Base-by-base conservation (phyloP, 169 alveolate species). In the Cryptosporidium parvum region DNA sequence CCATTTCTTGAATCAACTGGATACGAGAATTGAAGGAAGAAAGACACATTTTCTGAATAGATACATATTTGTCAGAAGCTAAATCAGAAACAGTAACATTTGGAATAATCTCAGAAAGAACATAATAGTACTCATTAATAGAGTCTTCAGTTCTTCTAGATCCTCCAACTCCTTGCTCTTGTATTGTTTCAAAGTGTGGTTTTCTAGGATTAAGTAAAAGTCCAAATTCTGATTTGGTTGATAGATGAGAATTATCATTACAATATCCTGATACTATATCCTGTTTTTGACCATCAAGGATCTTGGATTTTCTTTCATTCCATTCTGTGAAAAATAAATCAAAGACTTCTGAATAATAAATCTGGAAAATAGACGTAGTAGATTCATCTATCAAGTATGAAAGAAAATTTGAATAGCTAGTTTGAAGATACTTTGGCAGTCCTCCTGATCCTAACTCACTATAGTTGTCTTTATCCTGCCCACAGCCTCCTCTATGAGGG, bases 301-400 rank as follows among this genome's bases (percentile, higher is more conserved):
- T 42, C 75, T 62, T 65, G 37, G 68, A 35, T 26, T 65, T 80
- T 29, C 51, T 80, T 23, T 80, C 75, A 62, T 59, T 67, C 89
- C 89, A 80, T 39, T 80, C 89, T 9, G 75, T 44, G 26, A 80
- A 44, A 18, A 80, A 80, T 35, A 45, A 45, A 44, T 80, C 89
- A 80, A 62, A 80, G 10, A 80, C 45, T 9, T 80, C 89, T 3
- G 89, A 80, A 44, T 80, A 65, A 80, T 53, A 65, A 18, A 80
- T 26, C 12, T 65, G 89, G 52, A 80, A 80, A 23, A 80, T 62
- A 12, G 73, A 59, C 4, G 89, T 53, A 7, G 75, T 80, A 3
- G 89, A 80, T 37, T 80, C 89, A 53, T 80, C 75, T 14, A 80
- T 80, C 26, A 80, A 65, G 31, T 59, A 62, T 23, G 89, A 80